These are phyloP conservation scores for Bipolaris cookei DNA, from an alignment of 2,329 filamentous ascomycete genomes.

Conservation along the genomic window DNA sequence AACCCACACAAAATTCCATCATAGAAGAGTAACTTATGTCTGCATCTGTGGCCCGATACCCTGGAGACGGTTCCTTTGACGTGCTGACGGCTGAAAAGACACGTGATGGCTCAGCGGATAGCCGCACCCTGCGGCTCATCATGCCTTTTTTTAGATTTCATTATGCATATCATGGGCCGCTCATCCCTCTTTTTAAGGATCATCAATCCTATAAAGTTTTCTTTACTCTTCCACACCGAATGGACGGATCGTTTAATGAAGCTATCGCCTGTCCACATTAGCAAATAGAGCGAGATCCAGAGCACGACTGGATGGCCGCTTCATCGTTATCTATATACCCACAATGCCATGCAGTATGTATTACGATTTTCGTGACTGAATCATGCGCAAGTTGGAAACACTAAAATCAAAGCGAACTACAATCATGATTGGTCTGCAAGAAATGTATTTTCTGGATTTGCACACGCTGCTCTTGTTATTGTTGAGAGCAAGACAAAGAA, in stretches of 20 bases:
- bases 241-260: background rate
- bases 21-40: background rate
- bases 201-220: background rate
- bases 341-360: too few species aligned
- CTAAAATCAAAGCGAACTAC: background rate
- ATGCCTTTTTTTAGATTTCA: background rate
- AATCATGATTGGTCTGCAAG: background rate
- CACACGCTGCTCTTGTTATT: background rate
- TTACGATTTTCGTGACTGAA: too few species aligned
- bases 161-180: conserved; percentile 1
- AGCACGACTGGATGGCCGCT: too few species aligned
- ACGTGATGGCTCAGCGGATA: conserved; percentile 14
- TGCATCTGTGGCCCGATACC: background rate
- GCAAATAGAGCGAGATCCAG: background rate
- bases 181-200: background rate
- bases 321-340: too few species aligned
- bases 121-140: background rate
- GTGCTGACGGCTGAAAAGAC: conserved; percentile 6
- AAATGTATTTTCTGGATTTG: background rate
- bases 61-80: background rate
- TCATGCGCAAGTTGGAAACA: background rate
- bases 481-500: background rate
- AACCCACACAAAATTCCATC: background rate
- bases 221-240: background rate
- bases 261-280: background rate